Base-by-base conservation (phyloP, 83 land plant species). In the Larix sibirica region DNA sequence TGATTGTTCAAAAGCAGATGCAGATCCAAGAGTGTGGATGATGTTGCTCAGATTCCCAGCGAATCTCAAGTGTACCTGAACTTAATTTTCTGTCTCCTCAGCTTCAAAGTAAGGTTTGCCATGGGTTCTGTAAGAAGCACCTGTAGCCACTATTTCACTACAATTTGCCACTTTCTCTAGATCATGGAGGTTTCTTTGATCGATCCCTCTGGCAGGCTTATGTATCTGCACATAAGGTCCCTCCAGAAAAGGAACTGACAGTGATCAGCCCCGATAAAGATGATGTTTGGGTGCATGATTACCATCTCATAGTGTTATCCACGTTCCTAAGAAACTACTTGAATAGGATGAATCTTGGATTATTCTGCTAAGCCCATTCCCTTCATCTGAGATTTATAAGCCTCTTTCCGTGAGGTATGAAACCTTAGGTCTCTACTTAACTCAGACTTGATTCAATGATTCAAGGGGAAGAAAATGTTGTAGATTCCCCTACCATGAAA, bases 61-160 rank as follows among this genome's bases (percentile, higher is more conserved):
- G 21, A 61, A 42, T 20, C 61, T 79, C 65, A 79, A 79, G n/a
- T 79, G 80, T 61, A 50, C 12, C 13, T 12, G 80, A 58, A 16
- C 47, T 62, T 61, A 62, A 24, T 33, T 79, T 79, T 36, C 60
- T 61, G 7, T 20, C 5, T 62, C 23, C 2, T 60, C 63, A 60
- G 14, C 80, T 79, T 26, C 36, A 7, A 40, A 79, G 14, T 62
- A 79, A 62, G n/a, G 61, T 6, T 28, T 79, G 31, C 8, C 66
- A 79, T 79, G 80, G 47, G 42, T 67, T 81, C 76, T 81, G 82
- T 21, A 81, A 65, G 18, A 28, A 64, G 33, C 74, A 44, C 31
- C 38, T 93, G 26, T 93, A 91, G 93, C 95, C 95, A 4, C 81
- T 93, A 38, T 90, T 93, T 62, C 95, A 90, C 63, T 93, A 93